Percentiles rank a stretch among this genome's conserved stretches.
Conservation (phyloP, 306 rosid species). For the Erythrophleum fordii region DNA sequence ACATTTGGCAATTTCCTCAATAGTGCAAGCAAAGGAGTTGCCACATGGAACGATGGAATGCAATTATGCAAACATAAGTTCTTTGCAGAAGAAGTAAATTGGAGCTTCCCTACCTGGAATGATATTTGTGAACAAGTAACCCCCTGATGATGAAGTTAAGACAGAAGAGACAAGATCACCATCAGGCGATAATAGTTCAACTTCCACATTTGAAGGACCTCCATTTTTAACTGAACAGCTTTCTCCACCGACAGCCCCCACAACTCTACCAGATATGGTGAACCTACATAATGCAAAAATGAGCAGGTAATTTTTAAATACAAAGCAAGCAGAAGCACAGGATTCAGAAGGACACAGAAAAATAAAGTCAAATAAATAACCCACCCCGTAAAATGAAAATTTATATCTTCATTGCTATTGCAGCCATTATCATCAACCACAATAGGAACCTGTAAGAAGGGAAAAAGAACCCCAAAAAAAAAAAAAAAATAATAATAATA, state of each 20-base stretch:
- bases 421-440: constrained; percentile 85
- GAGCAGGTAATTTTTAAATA: constrained; percentile 29
- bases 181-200: constrained; percentile 71
- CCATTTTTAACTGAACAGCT: constrained; percentile 76
- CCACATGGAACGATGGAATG: constrained; percentile 17
- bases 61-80: constrained; percentile 3
- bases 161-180: constrained; percentile 76
- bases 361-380: constrained; percentile 28
- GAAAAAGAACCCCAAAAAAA: neutral
- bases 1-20: constrained; percentile 23
- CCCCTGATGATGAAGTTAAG: constrained; percentile 72
- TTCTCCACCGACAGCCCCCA: constrained; percentile 89
- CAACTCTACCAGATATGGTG: constrained; percentile 85
- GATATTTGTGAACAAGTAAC: constrained; percentile 77
- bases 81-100: constrained; percentile 32
- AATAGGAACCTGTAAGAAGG: constrained; percentile 69
- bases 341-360: constrained; percentile 21
- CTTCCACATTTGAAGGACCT: constrained; percentile 86
- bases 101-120: constrained; percentile 72
- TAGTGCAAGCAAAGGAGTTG: constrained; percentile 24
- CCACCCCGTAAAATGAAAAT: constrained; percentile 94
- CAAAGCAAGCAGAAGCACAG: constrained; percentile 27
- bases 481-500: neutral
- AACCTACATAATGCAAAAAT: constrained; percentile 62
- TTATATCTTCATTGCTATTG: constrained; percentile 91